These are phyloP conservation scores for Sporothrix luriei DNA, from an alignment of 2,329 filamentous ascomycete species.

Conservation along the genomic window DNA sequence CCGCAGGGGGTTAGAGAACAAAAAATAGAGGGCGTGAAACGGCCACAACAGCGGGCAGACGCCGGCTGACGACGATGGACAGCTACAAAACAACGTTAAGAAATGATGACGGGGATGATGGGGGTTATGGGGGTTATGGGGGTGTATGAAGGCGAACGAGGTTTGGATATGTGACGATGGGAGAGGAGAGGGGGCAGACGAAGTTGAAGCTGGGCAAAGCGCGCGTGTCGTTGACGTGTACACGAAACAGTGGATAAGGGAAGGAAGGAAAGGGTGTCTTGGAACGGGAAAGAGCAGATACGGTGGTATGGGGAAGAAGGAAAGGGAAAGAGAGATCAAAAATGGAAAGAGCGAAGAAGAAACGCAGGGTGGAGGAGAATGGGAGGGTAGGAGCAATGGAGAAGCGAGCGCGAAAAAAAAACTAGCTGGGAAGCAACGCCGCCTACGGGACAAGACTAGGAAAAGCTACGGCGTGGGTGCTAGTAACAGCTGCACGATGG, in stretches of 20 bases:
- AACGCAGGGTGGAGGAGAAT: slow-evolving; percentile 17
- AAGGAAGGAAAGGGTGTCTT: slow-evolving; percentile 9
- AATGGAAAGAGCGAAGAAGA: slow-evolving; percentile 18
- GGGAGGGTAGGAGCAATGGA: slow-evolving; percentile 16
- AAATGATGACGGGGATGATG: slow-evolving; percentile 4
- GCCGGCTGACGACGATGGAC: slow-evolving; percentile 20
- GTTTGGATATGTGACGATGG: slow-evolving; percentile 1
- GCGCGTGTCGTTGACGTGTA: slow-evolving; percentile 14
- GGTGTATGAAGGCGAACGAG: not conserved
- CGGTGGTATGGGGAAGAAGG: slow-evolving; percentile 20
- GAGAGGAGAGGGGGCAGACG: not conserved
- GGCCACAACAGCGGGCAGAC: slow-evolving; percentile 6
- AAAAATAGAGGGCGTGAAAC: slow-evolving; percentile 15
- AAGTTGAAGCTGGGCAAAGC: not conserved
- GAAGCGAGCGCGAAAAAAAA: slow-evolving; percentile 30
- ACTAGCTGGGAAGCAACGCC: slow-evolving; percentile 29
- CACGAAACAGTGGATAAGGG: not conserved
- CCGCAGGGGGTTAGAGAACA: slow-evolving; percentile 25
- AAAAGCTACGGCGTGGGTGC: slow-evolving; percentile 26
- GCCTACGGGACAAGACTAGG: slow-evolving; percentile 22
- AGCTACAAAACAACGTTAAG: slow-evolving; percentile 15
- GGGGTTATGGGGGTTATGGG: not conserved
- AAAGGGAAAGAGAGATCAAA: slow-evolving; percentile 18
- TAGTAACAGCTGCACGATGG: slow-evolving; percentile 28
- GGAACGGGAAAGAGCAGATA: slow-evolving; percentile 22